Percentiles rank a stretch among this genome's conserved stretches.
phyloP scores from a whole-genome alignment of 148 eudicot species.

The Camellia granthamiana region DNA sequence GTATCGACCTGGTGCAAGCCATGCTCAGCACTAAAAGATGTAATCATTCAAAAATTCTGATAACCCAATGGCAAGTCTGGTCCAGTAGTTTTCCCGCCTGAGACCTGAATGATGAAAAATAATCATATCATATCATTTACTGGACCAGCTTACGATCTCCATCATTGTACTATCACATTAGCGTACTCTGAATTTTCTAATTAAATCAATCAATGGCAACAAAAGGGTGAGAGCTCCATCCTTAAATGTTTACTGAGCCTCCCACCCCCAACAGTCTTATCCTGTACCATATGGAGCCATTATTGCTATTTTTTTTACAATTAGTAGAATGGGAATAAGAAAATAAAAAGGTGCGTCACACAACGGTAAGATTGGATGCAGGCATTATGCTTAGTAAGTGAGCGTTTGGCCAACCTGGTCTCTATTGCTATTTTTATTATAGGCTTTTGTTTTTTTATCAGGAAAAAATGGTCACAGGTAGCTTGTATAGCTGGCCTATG shows the following conservation, averaged over 20 bases:
- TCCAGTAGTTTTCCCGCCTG: neutral
- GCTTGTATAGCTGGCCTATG: too few species aligned
- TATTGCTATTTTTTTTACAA: neutral
- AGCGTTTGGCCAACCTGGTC: too few species aligned
- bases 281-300: neutral
- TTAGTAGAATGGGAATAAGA: too few species aligned
- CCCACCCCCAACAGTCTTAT: too few species aligned
- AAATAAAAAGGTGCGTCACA: too few species aligned
- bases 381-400: too few species aligned
- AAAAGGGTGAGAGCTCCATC: neutral
- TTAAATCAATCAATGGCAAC: neutral
- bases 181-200: neutral
- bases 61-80: neutral
- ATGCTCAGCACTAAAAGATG: constrained; percentile 25
- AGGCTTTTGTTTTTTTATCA: too few species aligned
- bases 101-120: neutral
- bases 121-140: too few species aligned
- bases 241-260: neutral
- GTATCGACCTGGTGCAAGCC: constrained; percentile 48
- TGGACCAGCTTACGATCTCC: neutral
- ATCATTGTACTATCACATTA: neutral
- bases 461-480: too few species aligned
- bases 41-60: neutral
- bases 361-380: too few species aligned
- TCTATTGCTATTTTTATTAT: neutral